Percentiles rank a stretch among this genome's conserved stretches.
Evolutionary conservation across 768 basidiomycete genomes (phyloP).

Genomic region (Galerina sulciceps): DNA sequence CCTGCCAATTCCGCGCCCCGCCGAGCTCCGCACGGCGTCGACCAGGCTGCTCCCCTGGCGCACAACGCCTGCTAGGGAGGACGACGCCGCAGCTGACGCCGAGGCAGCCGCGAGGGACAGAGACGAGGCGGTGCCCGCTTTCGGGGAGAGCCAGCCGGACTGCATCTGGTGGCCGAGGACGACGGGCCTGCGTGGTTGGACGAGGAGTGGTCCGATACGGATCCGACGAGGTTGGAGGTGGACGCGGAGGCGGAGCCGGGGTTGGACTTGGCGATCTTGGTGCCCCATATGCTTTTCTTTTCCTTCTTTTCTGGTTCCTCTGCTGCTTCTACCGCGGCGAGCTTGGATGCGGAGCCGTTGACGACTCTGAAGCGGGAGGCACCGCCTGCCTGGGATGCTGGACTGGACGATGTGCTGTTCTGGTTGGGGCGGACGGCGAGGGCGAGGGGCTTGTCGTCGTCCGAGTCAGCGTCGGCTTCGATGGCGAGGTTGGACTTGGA

Average conservation of each 20-base stretch:
- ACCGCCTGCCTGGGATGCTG: conserved; percentile 1
- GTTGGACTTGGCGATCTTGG: not conserved
- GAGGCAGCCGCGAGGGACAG: not conserved
- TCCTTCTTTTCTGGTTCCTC: conserved; percentile 2
- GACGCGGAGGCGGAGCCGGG: not conserved
- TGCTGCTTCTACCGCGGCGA: not conserved
- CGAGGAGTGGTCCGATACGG: too few species aligned
- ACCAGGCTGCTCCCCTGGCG: conserved; percentile 5
- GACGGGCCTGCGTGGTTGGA: too few species aligned
- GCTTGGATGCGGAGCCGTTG: conserved; percentile 13
- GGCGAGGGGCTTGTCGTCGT: conserved; percentile 9
- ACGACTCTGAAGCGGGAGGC: conserved; percentile 15
- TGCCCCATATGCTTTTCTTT: not conserved
- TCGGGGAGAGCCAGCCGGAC: too few species aligned
- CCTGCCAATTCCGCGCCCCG: not conserved
- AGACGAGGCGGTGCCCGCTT: too few species aligned
- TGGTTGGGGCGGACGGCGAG: not conserved
- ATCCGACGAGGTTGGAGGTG: not conserved
- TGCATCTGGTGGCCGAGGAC: too few species aligned
- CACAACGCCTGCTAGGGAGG: not conserved
- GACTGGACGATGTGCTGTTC: conserved; percentile 12
- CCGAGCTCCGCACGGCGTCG: conserved; percentile 3
- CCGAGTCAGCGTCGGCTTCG: not conserved
- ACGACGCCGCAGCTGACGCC: not conserved
- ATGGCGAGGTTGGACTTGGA: not conserved